Conservation (phyloP, 176 grass and related monocot species). For the Alopecurus myosuroides region DNA sequence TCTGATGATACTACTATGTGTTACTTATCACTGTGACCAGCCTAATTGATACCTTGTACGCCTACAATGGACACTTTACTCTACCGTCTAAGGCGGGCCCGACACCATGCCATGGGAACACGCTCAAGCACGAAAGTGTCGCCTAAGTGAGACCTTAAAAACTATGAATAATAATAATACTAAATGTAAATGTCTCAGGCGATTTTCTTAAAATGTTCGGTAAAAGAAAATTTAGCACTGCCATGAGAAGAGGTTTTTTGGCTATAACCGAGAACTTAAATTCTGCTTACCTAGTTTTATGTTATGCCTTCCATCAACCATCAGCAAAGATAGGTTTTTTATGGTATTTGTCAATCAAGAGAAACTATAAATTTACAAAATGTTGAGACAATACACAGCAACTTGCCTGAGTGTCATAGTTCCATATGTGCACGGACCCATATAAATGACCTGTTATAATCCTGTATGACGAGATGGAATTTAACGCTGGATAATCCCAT, state of each 20-base stretch:
- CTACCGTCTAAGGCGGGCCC: no score
- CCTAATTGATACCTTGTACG: no score
- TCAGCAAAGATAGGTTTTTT: neutral
- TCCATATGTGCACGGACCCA: neutral
- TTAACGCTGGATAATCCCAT: neutral
- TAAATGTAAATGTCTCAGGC: no score
- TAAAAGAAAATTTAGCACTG: neutral
- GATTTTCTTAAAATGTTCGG: no score
- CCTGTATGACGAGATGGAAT: neutral
- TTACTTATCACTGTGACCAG: no score
- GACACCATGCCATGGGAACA: no score
- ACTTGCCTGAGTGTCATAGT: neutral
- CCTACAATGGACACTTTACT: no score
- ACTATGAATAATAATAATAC: neutral
- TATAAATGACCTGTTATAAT: neutral
- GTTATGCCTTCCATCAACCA: neutral
- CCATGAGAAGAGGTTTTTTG: neutral
- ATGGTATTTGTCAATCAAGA: neutral
- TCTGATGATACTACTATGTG: no score
- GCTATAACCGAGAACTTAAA: no score
- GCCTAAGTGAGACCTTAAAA: no score
- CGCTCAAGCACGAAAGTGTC: no score
- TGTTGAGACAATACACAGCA: neutral
- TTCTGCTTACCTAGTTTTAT: no score
- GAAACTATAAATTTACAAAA: neutral